Evolutionary conservation across 495 filamentous ascomycete species (phyloP).

Genomic region (Trichoderma erinaceum): DNA sequence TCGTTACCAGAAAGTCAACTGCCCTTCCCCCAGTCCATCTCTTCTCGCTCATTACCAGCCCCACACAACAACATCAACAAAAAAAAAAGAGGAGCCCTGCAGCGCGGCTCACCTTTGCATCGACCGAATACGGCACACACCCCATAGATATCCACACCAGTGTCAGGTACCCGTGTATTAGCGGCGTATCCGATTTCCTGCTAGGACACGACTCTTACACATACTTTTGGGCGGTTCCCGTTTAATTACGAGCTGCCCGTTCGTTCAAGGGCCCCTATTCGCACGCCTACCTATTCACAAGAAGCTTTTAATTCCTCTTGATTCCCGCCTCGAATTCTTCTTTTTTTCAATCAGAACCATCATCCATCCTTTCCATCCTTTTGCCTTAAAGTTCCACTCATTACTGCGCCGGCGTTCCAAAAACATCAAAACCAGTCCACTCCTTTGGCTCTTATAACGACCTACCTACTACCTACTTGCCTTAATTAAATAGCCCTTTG

Average conservation of each 20-base stretch:
- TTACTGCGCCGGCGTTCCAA: slow-evolving; percentile 4
- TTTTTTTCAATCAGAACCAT: background rate
- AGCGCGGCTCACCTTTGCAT: background rate
- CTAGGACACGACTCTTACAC: background rate
- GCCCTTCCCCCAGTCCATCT: background rate
- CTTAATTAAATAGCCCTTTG: slow-evolving; percentile 14
- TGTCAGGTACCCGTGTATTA: slow-evolving; percentile 10
- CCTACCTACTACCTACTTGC: slow-evolving; percentile 2
- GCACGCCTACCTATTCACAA: background rate
- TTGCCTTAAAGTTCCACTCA: background rate
- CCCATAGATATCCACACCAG: slow-evolving; percentile 2
- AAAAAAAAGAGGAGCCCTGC: background rate
- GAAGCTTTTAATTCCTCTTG: slow-evolving; percentile 8
- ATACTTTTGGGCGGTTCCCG: background rate
- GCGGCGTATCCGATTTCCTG: slow-evolving; percentile 9
- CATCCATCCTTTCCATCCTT: background rate
- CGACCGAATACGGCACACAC: slow-evolving; percentile 11
- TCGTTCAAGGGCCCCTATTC: slow-evolving; percentile 8
- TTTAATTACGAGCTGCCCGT: slow-evolving; percentile 9
- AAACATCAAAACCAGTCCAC: slow-evolving; percentile 5
- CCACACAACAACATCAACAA: background rate
- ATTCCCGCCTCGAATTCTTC: background rate
- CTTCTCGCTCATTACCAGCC: background rate
- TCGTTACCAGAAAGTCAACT: background rate
- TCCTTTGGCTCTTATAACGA: slow-evolving; percentile 18